These are phyloP conservation scores for Phytophthora megakarya DNA, from an alignment of 352 stramenopile species.

Conservation along the genomic window DNA sequence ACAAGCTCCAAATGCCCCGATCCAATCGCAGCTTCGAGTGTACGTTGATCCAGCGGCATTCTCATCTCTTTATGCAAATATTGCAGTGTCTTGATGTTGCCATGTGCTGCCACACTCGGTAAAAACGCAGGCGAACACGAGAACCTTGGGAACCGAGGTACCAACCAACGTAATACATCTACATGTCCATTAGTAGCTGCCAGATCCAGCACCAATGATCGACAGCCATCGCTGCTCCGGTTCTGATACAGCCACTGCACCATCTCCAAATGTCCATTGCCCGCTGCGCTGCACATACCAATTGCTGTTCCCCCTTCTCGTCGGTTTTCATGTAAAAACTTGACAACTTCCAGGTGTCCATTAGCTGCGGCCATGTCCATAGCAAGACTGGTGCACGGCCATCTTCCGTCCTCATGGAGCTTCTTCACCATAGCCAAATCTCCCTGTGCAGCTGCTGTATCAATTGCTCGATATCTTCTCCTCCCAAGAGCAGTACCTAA, in stretches of 20 bases:
- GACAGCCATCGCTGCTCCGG: conserved; percentile 41
- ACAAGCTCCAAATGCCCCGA: conserved; percentile 40
- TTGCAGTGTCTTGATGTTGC: conserved; percentile 40
- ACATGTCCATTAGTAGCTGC: conserved; percentile 54
- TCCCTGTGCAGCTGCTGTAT: conserved; percentile 36
- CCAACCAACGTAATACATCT: conserved; percentile 52
- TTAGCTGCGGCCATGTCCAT: conserved; percentile 49
- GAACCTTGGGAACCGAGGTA: conserved; percentile 36
- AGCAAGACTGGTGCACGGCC: conserved; percentile 43
- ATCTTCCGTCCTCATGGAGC: conserved; percentile 36
- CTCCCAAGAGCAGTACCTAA: conserved; percentile 14
- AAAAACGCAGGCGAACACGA: conserved; percentile 42
- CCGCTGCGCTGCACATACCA: conserved; percentile 42
- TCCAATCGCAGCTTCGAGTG: conserved; percentile 40
- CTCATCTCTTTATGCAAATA: conserved; percentile 40
- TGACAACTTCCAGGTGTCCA: conserved; percentile 43
- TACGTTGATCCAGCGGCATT: conserved; percentile 34
- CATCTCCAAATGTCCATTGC: conserved; percentile 45
- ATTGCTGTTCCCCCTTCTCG: conserved; percentile 45
- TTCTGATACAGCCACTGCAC: conserved; percentile 45
- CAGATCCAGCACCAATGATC: conserved; percentile 47
- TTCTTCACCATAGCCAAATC: conserved; percentile 42
- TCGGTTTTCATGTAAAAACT: conserved; percentile 47
- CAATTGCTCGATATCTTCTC: conserved; percentile 35
- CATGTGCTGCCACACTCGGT: conserved; percentile 38